phyloP scores from a whole-genome alignment of 768 basidiomycete species.

The Brasilioporus rufonigricans region DNA sequence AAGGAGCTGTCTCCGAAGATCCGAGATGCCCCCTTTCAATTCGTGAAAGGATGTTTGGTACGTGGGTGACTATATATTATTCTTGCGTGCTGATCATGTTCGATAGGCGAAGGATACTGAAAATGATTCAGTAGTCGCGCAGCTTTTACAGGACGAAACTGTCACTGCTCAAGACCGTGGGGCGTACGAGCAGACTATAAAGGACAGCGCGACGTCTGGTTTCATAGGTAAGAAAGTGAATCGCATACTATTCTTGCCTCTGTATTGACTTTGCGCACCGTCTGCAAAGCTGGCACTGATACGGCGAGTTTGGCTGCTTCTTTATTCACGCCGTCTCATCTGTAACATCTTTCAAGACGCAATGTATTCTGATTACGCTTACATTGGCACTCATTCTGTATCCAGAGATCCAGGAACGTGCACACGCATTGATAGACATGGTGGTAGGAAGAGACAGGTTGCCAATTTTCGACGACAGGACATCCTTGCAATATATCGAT shows the following conservation, averaged over 20 bases:
- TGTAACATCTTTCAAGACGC: slow-evolving; percentile 11
- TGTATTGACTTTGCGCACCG: not conserved
- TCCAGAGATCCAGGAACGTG: slow-evolving; percentile 22
- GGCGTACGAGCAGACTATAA: slow-evolving; percentile 18
- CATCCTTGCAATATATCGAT: slow-evolving; percentile 19
- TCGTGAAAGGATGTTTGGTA: slow-evolving; percentile 23
- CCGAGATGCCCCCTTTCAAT: slow-evolving; percentile 21
- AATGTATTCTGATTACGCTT: slow-evolving; percentile 12
- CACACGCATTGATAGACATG: slow-evolving; percentile 14
- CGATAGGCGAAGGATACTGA: slow-evolving; percentile 19
- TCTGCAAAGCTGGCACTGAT: slow-evolving; percentile 14
- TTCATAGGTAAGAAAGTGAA: slow-evolving; percentile 20
- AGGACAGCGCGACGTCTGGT: slow-evolving; percentile 14
- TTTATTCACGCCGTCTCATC: not conserved
- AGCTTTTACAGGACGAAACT: slow-evolving; percentile 8
- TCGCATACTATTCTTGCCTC: not conserved
- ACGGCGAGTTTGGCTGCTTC: slow-evolving; percentile 4
- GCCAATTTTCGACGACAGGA: slow-evolving; percentile 15
- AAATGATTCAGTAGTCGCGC: slow-evolving; percentile 23
- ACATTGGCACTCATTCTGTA: slow-evolving; percentile 18
- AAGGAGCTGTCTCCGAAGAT: slow-evolving; percentile 11
- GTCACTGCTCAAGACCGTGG: not conserved
- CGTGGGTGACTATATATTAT: not conserved
- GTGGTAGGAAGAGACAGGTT: slow-evolving; percentile 21
- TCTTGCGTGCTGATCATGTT: not conserved